Percentiles rank a stretch among this genome's conserved stretches.
Conservation (phyloP, 306 rosid genomes). For the Quercus cerris region DNA sequence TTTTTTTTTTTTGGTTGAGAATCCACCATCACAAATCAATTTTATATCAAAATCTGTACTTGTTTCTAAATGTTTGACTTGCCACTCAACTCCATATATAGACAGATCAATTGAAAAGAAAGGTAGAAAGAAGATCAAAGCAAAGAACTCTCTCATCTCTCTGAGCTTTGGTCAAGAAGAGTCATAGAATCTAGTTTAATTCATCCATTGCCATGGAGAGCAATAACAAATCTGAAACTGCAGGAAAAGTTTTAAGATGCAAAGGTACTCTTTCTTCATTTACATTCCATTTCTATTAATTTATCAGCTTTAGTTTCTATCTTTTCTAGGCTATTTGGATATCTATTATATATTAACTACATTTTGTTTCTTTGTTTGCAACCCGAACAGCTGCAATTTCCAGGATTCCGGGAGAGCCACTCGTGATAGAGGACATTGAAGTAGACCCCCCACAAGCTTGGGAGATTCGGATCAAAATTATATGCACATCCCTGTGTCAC, state of each 20-base stretch:
- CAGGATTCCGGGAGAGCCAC: constrained; percentile 48
- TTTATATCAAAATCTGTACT: no score
- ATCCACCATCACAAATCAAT: no score
- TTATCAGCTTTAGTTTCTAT: no score
- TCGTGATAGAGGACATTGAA: constrained; percentile 52
- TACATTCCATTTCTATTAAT: background rate
- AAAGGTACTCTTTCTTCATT: constrained; percentile 26
- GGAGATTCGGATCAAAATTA: constrained; percentile 56
- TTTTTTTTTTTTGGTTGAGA: no score
- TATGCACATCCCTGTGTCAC: constrained; percentile 61
- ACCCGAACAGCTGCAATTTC: constrained; percentile 55
- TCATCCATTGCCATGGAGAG: constrained; percentile 14
- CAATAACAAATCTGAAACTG: constrained; percentile 6
- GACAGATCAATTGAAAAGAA: background rate
- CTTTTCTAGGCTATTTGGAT: background rate
- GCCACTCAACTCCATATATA: no score
- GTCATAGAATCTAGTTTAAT: background rate
- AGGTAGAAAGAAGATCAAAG: background rate
- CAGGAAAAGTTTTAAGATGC: constrained; percentile 46
- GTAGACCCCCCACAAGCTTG: constrained; percentile 58
- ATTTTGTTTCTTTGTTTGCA: background rate
- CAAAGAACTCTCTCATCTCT: background rate
- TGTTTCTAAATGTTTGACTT: no score
- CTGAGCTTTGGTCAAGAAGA: background rate
- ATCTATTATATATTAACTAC: background rate